phyloP scores from a whole-genome alignment of 345 rosid genomes.

The Raphanus raphanistrum region DNA sequence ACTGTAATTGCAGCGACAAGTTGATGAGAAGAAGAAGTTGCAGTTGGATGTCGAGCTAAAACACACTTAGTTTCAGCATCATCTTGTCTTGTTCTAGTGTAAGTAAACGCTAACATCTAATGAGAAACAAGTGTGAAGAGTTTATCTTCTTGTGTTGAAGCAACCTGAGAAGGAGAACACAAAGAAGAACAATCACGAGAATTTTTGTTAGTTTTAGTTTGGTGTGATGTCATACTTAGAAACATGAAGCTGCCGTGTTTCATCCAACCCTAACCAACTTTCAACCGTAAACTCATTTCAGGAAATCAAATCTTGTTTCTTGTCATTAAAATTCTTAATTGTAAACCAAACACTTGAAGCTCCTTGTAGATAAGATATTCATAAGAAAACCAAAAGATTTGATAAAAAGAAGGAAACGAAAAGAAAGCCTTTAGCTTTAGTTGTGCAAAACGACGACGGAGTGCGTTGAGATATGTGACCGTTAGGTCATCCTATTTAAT shows the following conservation, averaged over 20 bases:
- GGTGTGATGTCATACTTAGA: constrained; percentile 1
- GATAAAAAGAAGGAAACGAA: background rate
- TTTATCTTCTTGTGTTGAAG: background rate
- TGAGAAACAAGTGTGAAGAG: background rate
- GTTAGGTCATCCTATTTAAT: constrained; percentile 41
- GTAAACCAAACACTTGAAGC: background rate
- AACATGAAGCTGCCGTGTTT: background rate
- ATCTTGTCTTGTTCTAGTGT: constrained; percentile 1
- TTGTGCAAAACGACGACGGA: constrained; percentile 48
- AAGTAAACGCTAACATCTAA: constrained; percentile 3
- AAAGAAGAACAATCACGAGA: background rate
- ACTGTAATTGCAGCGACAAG: constrained; percentile 50
- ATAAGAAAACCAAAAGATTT: background rate
- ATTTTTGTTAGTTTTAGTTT: background rate
- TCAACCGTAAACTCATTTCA: background rate
- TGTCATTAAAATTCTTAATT: background rate
- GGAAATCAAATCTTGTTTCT: background rate
- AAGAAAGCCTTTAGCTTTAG: background rate
- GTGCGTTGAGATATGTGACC: constrained; percentile 68
- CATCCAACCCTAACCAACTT: constrained; percentile 4
- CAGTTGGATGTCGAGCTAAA: constrained; percentile 41
- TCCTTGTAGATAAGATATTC: background rate
- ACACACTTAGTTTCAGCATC: constrained; percentile 19
- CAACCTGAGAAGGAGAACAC: constrained; percentile 13
- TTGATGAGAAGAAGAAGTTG: constrained; percentile 44